A percentile compares a stretch with the other conserved stretches of the same genome.
These are phyloP conservation scores for Plasmodium vinckei DNA, from an alignment of 169 alveolate species.

Conservation along the genomic window DNA sequence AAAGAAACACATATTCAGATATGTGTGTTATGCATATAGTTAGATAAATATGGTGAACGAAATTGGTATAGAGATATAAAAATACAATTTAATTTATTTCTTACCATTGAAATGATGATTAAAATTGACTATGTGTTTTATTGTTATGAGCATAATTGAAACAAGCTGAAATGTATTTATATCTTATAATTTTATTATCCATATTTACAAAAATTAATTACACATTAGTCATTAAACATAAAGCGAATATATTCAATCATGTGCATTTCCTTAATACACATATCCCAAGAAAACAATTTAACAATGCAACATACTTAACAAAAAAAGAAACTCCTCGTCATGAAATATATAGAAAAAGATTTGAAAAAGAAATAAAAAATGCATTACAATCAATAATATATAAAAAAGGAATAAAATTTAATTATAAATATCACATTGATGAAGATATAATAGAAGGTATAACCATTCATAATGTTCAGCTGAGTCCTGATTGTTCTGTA, in stretches of 20 bases:
- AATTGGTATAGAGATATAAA: too few species aligned
- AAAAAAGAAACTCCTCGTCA: conserved; percentile 52
- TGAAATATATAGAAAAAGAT: conserved; percentile 70
- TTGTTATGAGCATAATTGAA: neutral
- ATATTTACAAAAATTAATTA: conserved; percentile 28
- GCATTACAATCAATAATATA: conserved; percentile 65
- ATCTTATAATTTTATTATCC: conserved; percentile 29
- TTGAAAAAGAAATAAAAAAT: conserved; percentile 49
- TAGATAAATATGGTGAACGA: too few species aligned
- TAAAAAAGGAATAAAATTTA: conserved; percentile 65
- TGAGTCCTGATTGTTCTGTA: conserved; percentile 64
- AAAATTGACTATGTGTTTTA: too few species aligned
- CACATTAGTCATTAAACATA: conserved; percentile 36
- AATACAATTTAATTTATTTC: too few species aligned
- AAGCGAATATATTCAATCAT: conserved; percentile 1
- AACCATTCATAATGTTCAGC: conserved; percentile 43
- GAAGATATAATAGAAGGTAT: conserved; percentile 77
- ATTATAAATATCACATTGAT: conserved; percentile 71
- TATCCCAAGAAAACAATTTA: conserved; percentile 13
- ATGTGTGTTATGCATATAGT: too few species aligned
- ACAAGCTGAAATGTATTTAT: conserved; percentile 55
- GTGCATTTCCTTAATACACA: conserved; percentile 3
- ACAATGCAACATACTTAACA: neutral
- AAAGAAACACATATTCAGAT: too few species aligned
- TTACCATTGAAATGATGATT: too few species aligned